These are phyloP conservation scores for Eutypa lata DNA, from an alignment of 2,329 filamentous ascomycete genomes.

Conservation along the genomic window DNA sequence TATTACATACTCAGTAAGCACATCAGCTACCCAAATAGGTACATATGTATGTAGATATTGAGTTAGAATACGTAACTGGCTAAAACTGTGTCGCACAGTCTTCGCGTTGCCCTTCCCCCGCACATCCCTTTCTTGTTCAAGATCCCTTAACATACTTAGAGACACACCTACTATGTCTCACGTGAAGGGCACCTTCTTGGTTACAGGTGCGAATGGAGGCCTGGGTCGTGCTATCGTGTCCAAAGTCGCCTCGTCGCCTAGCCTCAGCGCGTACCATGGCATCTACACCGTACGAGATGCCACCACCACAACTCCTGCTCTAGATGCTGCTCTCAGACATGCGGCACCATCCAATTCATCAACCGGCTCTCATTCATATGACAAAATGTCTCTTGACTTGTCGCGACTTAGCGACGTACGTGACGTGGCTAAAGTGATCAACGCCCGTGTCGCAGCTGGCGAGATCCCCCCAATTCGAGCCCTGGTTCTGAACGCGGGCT, in stretches of 20 bases:
- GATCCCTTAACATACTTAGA: no score
- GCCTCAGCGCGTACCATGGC: not conserved
- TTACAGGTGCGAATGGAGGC: constrained; percentile 1
- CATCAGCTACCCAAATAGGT: no score
- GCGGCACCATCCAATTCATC: no score
- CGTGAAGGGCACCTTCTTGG: not conserved
- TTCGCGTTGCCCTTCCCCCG: no score
- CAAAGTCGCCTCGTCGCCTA: not conserved
- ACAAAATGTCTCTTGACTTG: constrained; percentile 15
- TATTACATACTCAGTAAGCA: no score
- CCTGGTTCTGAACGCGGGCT: constrained; percentile 25
- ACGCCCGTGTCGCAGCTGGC: constrained; percentile 12
- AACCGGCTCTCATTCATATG: constrained; percentile 2
- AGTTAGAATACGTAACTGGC: no score
- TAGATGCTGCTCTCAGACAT: not conserved
- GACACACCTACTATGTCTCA: constrained; percentile 4
- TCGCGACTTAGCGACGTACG: constrained; percentile 12
- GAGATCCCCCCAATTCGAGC: constrained; percentile 24
- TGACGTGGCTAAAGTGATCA: constrained; percentile 11
- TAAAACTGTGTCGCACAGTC: no score
- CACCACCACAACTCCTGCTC: not conserved
- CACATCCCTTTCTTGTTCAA: no score
- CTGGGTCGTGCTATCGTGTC: not conserved
- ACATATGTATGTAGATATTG: no score
- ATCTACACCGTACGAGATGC: not conserved